Evolutionary conservation across 129 eudicot genomes (phyloP), one percentile per base, ranked within the genome.

Genomic region (Centella asiatica): DNA sequence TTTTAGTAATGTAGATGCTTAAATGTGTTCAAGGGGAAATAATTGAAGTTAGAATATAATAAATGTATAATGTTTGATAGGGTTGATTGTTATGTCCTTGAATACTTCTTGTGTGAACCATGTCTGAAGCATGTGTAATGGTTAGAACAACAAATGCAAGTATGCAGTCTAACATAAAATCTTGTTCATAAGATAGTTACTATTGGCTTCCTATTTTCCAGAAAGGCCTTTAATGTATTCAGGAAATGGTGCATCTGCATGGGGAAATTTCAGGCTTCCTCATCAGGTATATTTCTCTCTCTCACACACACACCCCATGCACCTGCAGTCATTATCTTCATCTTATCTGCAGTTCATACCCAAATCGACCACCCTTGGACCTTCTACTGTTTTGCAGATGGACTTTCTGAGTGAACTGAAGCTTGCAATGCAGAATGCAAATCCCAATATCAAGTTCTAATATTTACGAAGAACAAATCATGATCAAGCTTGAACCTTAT

Each of bases 211-310:
- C 36, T 66, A 44, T 67, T 85, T 65, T 58, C 20, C 89, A 90
- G 97, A 86, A 57, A 79, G 85, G 68, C 95, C 97, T 0, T 74
- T 78, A 52, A 56, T 90, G 86, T 86, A 83, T 66, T 53, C 88
- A 40, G 85, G 83, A 73, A 86, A 75, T 63, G 57, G 59, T 64
- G 74, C 82, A 69, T 74, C 95, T 31, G 86, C 89, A 17, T 83
- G 93, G 97, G 95, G 95, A 29, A 80, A 74, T 42, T 69, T 81
- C 34, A 76, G 84, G 71, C 86, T 86, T 74, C 97, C 95, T 56
- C 97, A 86, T 69, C 86, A 76, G 95, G 95, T 90, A 50, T 73
- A 71, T 8, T 56, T 18, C 31, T 7, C 50, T 39, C 44, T 6
- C 36, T 27, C 22, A 13, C 55, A 3, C 26, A 1, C 24, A 0